These are phyloP conservation scores for Paracorniculantispora psalliotae DNA, from an alignment of 2,329 filamentous ascomycete species.

Conservation along the genomic window DNA sequence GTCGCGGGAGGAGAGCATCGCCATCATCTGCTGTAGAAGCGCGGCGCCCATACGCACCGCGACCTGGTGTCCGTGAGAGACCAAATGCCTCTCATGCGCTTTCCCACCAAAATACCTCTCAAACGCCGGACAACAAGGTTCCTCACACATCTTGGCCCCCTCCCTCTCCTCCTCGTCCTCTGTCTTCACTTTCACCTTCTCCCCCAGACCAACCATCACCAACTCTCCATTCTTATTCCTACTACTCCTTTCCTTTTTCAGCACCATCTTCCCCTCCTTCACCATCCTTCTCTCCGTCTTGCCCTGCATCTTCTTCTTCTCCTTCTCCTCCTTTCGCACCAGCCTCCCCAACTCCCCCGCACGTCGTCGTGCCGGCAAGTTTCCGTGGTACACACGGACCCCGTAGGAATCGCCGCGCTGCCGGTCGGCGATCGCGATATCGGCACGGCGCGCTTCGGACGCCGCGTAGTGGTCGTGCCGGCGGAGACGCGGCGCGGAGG, in stretches of 20 bases:
- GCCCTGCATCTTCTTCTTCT: background rate
- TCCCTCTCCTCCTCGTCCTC: background rate
- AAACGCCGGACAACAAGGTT: slow-evolving; percentile 1
- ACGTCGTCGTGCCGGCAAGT: background rate
- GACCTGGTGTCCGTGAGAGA: background rate
- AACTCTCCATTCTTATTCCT: background rate
- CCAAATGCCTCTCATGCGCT: background rate
- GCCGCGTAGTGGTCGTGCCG: background rate
- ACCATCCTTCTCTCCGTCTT: background rate
- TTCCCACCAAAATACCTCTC: background rate
- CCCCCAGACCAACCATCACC: background rate
- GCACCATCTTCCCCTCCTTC: too few species aligned
- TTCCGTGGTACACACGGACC: background rate
- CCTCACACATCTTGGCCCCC: background rate
- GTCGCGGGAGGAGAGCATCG: too few species aligned
- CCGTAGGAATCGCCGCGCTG: background rate
- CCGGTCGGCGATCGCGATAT: background rate
- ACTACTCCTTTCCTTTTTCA: background rate
- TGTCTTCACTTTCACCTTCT: too few species aligned
- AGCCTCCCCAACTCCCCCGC: background rate
- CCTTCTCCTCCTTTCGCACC: background rate
- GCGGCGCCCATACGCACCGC: background rate
- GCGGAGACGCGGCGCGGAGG: background rate
- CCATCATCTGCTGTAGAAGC: background rate
- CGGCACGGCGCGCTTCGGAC: background rate